A percentile compares a stretch with the other conserved stretches of the same genome.
phyloP scores from a whole-genome alignment of 2,329 filamentous ascomycete species.

The Diaporthe citriasiana region DNA sequence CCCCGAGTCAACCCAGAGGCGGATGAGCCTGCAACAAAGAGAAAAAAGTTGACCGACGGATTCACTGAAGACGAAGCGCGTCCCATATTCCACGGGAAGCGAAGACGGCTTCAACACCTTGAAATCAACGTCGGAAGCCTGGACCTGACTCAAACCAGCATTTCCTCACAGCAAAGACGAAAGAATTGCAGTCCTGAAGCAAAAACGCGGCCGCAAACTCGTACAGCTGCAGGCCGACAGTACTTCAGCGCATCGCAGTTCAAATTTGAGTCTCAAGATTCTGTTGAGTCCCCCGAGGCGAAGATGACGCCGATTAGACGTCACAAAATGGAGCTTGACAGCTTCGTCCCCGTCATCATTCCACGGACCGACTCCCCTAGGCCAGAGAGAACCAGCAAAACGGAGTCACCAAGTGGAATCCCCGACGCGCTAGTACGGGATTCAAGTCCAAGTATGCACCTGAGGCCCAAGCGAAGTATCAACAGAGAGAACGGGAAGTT shows the following conservation, averaged over 20 bases:
- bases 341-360: neutral
- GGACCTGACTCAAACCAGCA: conserved; percentile 45
- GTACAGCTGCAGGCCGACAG: neutral
- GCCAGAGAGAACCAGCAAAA: neutral
- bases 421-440: neutral
- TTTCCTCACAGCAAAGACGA: conserved; percentile 28
- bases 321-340: neutral
- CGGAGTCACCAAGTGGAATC: neutral
- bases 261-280: conserved; percentile 19
- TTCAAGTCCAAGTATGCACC: neutral
- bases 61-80: conserved; percentile 38
- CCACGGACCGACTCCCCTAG: conserved; percentile 21
- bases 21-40: neutral
- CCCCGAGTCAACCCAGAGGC: neutral
- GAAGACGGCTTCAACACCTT: conserved; percentile 25
- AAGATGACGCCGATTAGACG: neutral
- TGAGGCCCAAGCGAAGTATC: conserved; percentile 32
- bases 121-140: conserved; percentile 41
- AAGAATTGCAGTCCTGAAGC: neutral
- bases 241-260: conserved; percentile 31
- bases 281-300: neutral
- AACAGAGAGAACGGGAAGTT: neutral
- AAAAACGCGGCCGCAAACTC: conserved; percentile 36
- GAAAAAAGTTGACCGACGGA: conserved; percentile 27
- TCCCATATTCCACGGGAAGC: conserved; percentile 10